Conservation (phyloP, 129 eudicot species). For the Tagetes erecta region DNA sequence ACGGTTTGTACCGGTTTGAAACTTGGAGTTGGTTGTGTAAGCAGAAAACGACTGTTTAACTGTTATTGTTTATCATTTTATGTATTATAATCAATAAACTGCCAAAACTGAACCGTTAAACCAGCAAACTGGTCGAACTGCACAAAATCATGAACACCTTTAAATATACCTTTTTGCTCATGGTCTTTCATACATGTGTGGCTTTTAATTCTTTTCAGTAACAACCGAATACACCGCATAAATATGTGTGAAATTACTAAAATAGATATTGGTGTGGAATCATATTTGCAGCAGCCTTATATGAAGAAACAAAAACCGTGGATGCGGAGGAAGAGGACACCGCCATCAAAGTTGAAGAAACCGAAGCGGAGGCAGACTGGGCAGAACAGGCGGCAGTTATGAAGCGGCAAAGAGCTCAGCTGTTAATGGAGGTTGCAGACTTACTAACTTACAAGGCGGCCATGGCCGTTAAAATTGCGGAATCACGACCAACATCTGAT, state of each 20-base stretch:
- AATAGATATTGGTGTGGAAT: background rate
- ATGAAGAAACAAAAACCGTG: background rate
- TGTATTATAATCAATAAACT: too few species aligned
- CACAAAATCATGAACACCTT: too few species aligned
- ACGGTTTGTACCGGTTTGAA: too few species aligned
- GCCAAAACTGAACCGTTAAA: too few species aligned
- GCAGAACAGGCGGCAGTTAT: constrained; percentile 49
- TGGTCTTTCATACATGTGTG: background rate
- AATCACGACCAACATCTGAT: constrained; percentile 40
- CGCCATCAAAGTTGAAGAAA: constrained; percentile 47
- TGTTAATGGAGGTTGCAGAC: constrained; percentile 76
- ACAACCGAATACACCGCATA: background rate
- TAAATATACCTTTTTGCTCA: too few species aligned
- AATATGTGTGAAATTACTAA: constrained; percentile 15
- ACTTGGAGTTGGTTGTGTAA: too few species aligned
- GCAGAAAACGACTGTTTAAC: too few species aligned
- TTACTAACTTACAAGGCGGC: constrained; percentile 73
- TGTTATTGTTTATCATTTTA: too few species aligned
- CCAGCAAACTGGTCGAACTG: too few species aligned
- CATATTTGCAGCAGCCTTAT: constrained; percentile 12
- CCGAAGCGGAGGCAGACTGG: constrained; percentile 53
- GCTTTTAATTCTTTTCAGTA: background rate
- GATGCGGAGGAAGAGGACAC: constrained; percentile 31
- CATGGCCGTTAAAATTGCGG: constrained; percentile 74
- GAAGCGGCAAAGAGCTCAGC: constrained; percentile 83